A percentile compares a stretch with the other conserved stretches of the same genome.
Conservation (phyloP, 2,329 filamentous ascomycete genomes). For the Aureobasidium subglaciale region DNA sequence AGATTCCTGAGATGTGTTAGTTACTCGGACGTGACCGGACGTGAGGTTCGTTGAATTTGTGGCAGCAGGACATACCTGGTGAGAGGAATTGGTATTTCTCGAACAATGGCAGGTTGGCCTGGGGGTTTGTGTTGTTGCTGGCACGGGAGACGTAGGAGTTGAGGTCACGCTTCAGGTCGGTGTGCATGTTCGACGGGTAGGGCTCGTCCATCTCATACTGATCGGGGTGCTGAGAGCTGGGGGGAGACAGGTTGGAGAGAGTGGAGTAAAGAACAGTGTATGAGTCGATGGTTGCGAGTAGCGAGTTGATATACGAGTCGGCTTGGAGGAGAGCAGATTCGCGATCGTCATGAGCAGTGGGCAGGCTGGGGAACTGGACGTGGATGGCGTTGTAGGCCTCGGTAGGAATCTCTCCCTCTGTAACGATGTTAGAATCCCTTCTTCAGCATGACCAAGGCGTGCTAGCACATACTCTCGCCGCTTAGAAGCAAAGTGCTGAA, state of each 20-base stretch:
- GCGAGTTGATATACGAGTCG: constrained; percentile 16
- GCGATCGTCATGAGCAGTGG: background rate
- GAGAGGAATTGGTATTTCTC: constrained; percentile 87
- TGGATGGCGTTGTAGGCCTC: background rate
- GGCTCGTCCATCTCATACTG: constrained; percentile 59
- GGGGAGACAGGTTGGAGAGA: constrained; percentile 34
- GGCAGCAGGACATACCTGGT: background rate
- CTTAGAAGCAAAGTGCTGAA: background rate
- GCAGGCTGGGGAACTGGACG: constrained; percentile 6
- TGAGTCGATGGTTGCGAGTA: constrained; percentile 27
- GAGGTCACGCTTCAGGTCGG: constrained; percentile 65
- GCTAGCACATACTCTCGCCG: background rate
- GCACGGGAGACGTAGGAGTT: constrained; percentile 31
- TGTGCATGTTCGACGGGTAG: constrained; percentile 56
- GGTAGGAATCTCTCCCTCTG: constrained; percentile 7
- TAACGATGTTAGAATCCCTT: background rate
- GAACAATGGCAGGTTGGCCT: constrained; percentile 56
- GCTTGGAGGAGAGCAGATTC: constrained; percentile 7
- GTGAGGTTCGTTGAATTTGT: no score
- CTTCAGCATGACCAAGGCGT: no score
- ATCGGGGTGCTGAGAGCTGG: constrained; percentile 12
- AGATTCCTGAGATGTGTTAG: constrained; percentile 56
- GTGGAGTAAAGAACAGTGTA: constrained; percentile 75
- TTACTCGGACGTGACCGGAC: no score
- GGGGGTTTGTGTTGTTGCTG: constrained; percentile 30